Evolutionary conservation across 202 grass and related monocot genomes (phyloP), one percentile per base, ranked within the genome.

Genomic region (Panicum hallii): DNA sequence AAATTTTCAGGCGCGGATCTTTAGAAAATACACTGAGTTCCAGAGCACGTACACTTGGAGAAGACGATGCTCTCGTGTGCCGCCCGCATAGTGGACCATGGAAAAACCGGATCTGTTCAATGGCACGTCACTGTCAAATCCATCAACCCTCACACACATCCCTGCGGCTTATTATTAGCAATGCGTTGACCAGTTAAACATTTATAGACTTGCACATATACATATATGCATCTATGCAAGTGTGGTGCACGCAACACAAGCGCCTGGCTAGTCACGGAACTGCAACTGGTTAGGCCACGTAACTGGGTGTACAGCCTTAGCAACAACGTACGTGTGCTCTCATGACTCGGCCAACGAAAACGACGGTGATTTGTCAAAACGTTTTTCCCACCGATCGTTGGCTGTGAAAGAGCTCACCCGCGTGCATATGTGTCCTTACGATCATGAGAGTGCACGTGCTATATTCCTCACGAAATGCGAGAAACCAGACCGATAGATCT

Each of bases 31-130:
- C 26, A 38, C 36, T 11, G 23, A 62, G 14, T 60, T 60, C 11
- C 11, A 63, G 28, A 34, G 28, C 4, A 47, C n/a, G 20, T 26
- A 15, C 67, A 23, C 69, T 48, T 30, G 69, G 70, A 52, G 15
- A 11, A 32, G 32, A 26, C 28, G 15, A 57, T 42, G n/a, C 22
- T 7, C 11, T 75, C 72, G 7, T 57, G 72, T 12, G 52, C 72
- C 17, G 72, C 72, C 71, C 22, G 72, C 72, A 57, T 15, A 57
- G 57, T 75, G 41, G 72, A 75, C 72, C 19, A 54, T 5, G 52
- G 28, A 16, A 41, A 5, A 62, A 62, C 40, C 16, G 72, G 52
- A 57, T 15, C 34, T 15, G 52, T 57, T 57, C 52, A 41, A 75
- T 12, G 20, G 20, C 52, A 42, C 52, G 34, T 75, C 72, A 57